phyloP scores from a whole-genome alignment of 352 stramenopile genomes.

The Globisporangium paroecandrum region DNA sequence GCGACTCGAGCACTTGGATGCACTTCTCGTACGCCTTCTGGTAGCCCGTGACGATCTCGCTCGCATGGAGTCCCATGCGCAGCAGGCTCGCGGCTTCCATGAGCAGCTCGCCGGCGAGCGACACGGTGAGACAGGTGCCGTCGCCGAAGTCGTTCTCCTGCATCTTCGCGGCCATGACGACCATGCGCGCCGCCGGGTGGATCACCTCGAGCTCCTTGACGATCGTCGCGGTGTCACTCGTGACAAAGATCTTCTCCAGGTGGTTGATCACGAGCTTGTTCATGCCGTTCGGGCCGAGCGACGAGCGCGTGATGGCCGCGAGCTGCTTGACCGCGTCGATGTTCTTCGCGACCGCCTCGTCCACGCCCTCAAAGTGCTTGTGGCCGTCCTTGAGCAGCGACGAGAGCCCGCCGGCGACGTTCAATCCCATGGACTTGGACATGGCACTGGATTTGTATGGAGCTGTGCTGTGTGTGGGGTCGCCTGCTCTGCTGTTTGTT shows the following conservation, averaged over 20 bases:
- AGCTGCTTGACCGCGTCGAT: conserved; percentile 98
- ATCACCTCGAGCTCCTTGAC: conserved; percentile 98
- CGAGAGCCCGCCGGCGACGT: conserved; percentile 93
- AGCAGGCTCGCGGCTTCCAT: conserved; percentile 95
- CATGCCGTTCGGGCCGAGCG: conserved; percentile 98
- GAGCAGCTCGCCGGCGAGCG: conserved; percentile 97
- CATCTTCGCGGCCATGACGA: conserved; percentile 97
- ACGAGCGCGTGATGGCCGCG: conserved; percentile 95
- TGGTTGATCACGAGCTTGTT: conserved; percentile 99
- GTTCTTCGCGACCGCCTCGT: conserved; percentile 97
- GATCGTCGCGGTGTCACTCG: conserved; percentile 98
- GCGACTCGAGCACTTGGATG: conserved; percentile 88
- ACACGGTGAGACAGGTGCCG: conserved; percentile 96
- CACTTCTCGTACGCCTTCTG: conserved; percentile 93
- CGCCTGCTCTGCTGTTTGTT: not conserved
- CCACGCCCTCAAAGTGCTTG: conserved; percentile 94
- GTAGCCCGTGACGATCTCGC: conserved; percentile 98
- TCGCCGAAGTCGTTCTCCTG: conserved; percentile 97
- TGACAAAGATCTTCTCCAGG: conserved; percentile 99
- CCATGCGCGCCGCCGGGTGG: conserved; percentile 98
- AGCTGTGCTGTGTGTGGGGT: not conserved
- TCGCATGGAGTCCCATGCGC: conserved; percentile 96
- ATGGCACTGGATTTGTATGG: conserved; percentile 26
- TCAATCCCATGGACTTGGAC: conserved; percentile 94
- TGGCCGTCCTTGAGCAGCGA: conserved; percentile 99